phyloP scores from a whole-genome alignment of 768 basidiomycete genomes.

The Lactarius vividus region DNA sequence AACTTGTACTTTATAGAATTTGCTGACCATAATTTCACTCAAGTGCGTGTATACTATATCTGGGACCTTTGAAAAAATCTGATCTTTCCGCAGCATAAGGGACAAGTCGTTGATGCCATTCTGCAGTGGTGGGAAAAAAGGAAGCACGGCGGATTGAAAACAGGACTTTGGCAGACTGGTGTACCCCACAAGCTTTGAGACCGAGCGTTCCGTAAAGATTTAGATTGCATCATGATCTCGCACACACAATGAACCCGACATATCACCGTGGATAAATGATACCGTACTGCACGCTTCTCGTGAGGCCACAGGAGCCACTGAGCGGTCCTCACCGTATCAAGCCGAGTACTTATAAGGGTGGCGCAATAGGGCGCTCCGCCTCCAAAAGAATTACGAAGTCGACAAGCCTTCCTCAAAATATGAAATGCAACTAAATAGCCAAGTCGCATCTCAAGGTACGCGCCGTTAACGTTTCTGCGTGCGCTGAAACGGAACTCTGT shows the following conservation, averaged over 20 bases:
- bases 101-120: constrained; percentile 65
- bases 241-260: neutral
- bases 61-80: neutral
- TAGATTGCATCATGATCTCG: neutral
- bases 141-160: constrained; percentile 46
- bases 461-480: neutral
- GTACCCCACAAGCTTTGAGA: constrained; percentile 47
- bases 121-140: constrained; percentile 63
- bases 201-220: neutral
- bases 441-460: neutral
- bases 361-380: neutral
- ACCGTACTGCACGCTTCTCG: neutral
- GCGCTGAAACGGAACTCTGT: neutral
- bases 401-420: neutral
- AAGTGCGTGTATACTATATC: constrained; percentile 36
- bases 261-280: neutral
- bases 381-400: neutral
- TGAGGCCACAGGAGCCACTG: neutral
- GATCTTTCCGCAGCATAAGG: constrained; percentile 45
- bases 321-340: neutral
- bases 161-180: constrained; percentile 64
- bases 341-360: neutral
- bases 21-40: constrained; percentile 78
- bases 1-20: constrained; percentile 66
- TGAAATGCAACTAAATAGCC: neutral